phyloP scores from a whole-genome alignment of 805 yeast genomes.

The Clavispora santaluciae region DNA sequence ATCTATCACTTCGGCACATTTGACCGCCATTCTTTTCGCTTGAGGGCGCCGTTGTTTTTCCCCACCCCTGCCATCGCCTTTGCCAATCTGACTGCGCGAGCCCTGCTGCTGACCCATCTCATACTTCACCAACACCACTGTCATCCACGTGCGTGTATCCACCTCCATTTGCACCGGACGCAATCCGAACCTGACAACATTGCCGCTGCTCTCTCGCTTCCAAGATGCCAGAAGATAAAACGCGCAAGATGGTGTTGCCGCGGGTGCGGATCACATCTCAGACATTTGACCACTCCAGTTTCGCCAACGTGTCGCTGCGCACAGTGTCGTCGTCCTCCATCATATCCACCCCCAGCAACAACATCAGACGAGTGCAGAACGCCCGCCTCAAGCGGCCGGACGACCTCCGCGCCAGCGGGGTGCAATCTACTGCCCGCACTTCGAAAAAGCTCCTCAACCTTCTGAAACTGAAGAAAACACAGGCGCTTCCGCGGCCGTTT shows the following conservation, averaged over 20 bases:
- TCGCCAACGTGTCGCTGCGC: constrained; percentile 21
- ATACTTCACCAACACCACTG: too few relatives aligned
- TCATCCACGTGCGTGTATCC: too few relatives aligned
- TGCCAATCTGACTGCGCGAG: too few relatives aligned
- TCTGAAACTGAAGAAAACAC: constrained; percentile 32
- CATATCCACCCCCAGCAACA: constrained; percentile 40
- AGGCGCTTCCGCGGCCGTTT: constrained; percentile 16
- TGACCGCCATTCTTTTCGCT: too few relatives aligned
- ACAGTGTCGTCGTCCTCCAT: constrained; percentile 36
- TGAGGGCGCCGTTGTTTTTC: too few relatives aligned
- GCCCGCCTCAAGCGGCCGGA: constrained; percentile 3
- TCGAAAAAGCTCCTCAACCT: constrained; percentile 35
- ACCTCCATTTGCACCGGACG: too few relatives aligned
- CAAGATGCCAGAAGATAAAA: background rate
- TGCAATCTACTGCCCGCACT: constrained; percentile 15
- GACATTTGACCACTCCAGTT: constrained; percentile 6
- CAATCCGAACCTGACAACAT: too few relatives aligned
- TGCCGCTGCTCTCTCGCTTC: too few relatives aligned
- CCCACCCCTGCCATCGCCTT: too few relatives aligned
- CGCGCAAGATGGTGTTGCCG: constrained; percentile 5
- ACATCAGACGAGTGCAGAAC: constrained; percentile 29
- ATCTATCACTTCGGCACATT: too few relatives aligned
- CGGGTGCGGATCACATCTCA: constrained; percentile 14
- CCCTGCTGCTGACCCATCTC: too few relatives aligned
- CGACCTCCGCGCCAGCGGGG: constrained; percentile 2